Base-by-base conservation (phyloP, 441 rosid species). In the Flueggea neowawraea region DNA sequence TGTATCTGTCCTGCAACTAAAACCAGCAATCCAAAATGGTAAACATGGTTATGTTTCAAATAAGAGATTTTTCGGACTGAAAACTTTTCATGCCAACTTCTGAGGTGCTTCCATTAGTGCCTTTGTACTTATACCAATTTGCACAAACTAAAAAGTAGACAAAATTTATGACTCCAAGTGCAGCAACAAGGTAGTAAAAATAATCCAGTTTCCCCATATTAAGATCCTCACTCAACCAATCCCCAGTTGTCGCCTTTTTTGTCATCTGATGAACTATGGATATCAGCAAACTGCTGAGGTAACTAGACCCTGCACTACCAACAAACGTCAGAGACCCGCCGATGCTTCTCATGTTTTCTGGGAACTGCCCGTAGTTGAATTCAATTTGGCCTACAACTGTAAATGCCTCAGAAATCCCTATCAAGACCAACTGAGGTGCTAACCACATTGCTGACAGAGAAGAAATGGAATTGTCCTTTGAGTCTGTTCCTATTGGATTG, bases 291-390 rank as follows among this genome's bases (percentile, higher is more conserved):
- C 73, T 69, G 61, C 78, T 77, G 10, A 82, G 67, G 47, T 82
- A 86, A 57, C 69, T 82, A 1, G 92, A 72, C 11, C 59, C 10
- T 22, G 84, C 94, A 0, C 76, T 6, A 4, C 86, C 84, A n/a
- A 83, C 74, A 41, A 71, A 81, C 1, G 78, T 16, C 60, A 85
- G 55, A 10, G 94, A 76, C 9, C 85, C 90, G 0, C 78, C 91
- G 11, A 83, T 64, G 63, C 92, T 88, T 69, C 85, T 75, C 88
- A 84, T 79, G 73, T 84, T 84, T 61, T 84, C 91, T 0, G 93
- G 91, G 63, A 86, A 84, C 66, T 86, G 84, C 73, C 83, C 80
- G 75, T 89, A 86, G 75, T 77, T 81, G 51, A 86, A 83, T 65
- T 89, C 94, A 32, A 79, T 1, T 45, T 79, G 73, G 13, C 72